Evolutionary conservation across 2,329 filamentous ascomycete genomes (phyloP), one percentile per base, ranked within the genome.

Genomic region (Cordyceps militaris): DNA sequence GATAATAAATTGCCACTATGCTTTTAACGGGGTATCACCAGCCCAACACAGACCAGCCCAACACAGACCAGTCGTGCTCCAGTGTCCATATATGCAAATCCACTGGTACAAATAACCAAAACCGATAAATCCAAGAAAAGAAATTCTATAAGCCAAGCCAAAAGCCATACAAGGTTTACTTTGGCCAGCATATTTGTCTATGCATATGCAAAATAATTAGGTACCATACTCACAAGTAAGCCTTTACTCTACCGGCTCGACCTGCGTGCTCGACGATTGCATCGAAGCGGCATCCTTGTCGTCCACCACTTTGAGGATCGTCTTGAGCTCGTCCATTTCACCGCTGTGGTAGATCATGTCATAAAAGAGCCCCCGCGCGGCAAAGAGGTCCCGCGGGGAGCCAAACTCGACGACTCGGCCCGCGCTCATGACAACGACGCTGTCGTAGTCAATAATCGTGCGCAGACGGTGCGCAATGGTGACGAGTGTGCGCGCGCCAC

Each of bases 361-460:
- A 59, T 78, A 78, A 62, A 82, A 82, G 34, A 74, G 69, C 0
- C 77, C 76, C 55, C 71, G 70, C 4, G 69, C 66, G 42, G 71
- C 63, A 59, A 78, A 80, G 40, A 82, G 66, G 51, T 78, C 74
- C 42, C 66, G 70, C 3, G 79, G 79, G 19, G 74, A 74, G 8
- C 79, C 79, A 19, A 71, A 67, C 76, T 84, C 81, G 10, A 80
- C 62, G 7, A 84, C 78, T 30, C 70, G 70, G 0, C 81, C 81
- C 0, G 73, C 75, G 8, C 74, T 75, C 77, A 85, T 78, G 16
- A 85, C 81, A 3, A 84, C 74, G 1, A 85, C 75, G 30, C 73
- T 73, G 63, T 85, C 81, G 61, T 82, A 84, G 66, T 84, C 81
- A 58, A 82, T 77, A 54, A 85, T 82, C 0, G 81, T 84, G 43